These are phyloP conservation scores for Linum usitatissimum DNA, from an alignment of 345 rosid genomes.

Conservation along the genomic window DNA sequence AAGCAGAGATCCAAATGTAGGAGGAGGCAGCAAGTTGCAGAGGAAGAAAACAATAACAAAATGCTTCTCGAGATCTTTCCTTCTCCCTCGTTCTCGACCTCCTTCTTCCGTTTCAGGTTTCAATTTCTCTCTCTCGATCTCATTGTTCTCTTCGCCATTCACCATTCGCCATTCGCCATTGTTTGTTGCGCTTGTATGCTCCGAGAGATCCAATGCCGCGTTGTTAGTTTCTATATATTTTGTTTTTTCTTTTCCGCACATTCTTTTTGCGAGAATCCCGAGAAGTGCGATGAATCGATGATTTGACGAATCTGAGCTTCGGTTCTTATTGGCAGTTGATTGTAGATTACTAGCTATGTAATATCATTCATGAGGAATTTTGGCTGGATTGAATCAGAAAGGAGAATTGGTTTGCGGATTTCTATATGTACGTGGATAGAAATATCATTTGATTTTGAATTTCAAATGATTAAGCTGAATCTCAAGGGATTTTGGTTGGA, in stretches of 20 bases:
- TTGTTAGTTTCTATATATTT: not conserved
- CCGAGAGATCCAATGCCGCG: not conserved
- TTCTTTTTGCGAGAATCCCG: not conserved
- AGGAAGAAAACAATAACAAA: not conserved
- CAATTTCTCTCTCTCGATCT: not conserved
- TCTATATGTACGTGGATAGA: no score
- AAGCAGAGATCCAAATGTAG: not conserved
- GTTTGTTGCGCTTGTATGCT: not conserved
- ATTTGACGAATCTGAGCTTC: no score
- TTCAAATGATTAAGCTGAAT: no score
- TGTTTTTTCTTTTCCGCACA: no score
- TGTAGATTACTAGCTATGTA: no score
- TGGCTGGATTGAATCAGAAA: no score
- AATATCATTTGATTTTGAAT: no score
- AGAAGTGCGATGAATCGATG: not conserved
- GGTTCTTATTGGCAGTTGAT: no score
- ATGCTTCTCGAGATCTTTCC: not conserved
- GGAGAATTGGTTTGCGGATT: no score
- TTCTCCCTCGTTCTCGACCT: not conserved
- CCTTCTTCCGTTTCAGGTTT: not conserved
- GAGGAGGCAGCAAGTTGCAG: not conserved
- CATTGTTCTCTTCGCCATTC: not conserved
- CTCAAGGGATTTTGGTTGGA: no score
- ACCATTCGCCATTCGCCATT: not conserved
- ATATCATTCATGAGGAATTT: no score